Percentiles rank a stretch among this genome's conserved stretches.
Conservation (phyloP, 768 basidiomycete species). For the Tylopilus sp. region DNA sequence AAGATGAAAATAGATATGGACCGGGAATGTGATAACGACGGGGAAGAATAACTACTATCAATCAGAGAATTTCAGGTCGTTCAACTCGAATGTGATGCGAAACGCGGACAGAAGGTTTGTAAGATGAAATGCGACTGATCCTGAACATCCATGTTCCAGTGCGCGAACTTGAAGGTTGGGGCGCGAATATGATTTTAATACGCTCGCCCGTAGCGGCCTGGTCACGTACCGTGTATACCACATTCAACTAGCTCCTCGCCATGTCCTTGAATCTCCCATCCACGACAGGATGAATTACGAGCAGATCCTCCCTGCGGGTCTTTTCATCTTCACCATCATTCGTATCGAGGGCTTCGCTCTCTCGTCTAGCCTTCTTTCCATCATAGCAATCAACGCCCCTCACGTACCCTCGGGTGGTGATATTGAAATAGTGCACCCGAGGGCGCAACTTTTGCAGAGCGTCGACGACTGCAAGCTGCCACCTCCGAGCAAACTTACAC, state of each 20-base stretch:
- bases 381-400: constrained; percentile 71
- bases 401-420: constrained; percentile 73
- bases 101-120: too few species aligned
- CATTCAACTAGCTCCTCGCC: constrained; percentile 29
- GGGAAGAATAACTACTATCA: too few species aligned
- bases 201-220: too few species aligned
- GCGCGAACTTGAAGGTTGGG: too few species aligned
- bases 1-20: too few species aligned
- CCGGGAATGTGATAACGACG: too few species aligned
- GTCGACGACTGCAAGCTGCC: constrained; percentile 44
- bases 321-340: constrained; percentile 8
- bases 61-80: too few species aligned
- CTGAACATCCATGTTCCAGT: too few species aligned
- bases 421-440: constrained; percentile 54
- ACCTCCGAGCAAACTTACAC: constrained; percentile 36
- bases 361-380: constrained; percentile 45
- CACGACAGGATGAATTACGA: constrained; percentile 57
- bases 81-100: too few species aligned
- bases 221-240: too few species aligned
- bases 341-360: constrained; percentile 22
- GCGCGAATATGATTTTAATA: too few species aligned
- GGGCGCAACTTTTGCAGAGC: constrained; percentile 46
- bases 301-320: constrained; percentile 43
- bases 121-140: too few species aligned
- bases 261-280: constrained; percentile 66